Evolutionary conservation across 2,329 filamentous ascomycete genomes (phyloP).

Genomic region (Fusarium siculi): DNA sequence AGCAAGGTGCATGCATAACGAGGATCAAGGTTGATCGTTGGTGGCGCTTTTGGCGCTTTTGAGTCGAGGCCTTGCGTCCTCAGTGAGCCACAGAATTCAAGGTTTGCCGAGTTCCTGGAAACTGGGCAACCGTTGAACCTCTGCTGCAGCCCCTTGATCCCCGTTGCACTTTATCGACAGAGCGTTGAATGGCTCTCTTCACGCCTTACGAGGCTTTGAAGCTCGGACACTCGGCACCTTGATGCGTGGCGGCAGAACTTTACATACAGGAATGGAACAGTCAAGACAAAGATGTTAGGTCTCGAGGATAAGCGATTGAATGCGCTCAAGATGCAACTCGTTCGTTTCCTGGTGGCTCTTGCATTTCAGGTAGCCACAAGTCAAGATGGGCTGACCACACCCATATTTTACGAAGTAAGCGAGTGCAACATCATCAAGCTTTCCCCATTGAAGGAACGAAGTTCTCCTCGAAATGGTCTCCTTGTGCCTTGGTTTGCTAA

Average conservation of each 20-base stretch:
- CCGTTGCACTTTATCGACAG: background rate
- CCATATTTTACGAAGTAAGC: slow-evolving; percentile 5
- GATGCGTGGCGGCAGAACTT: slow-evolving; percentile 1
- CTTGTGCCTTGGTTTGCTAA: background rate
- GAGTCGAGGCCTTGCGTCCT: slow-evolving; percentile 16
- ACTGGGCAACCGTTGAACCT: slow-evolving; percentile 18
- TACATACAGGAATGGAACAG: slow-evolving; percentile 18
- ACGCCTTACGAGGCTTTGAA: slow-evolving; percentile 3
- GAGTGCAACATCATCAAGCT: slow-evolving; percentile 21
- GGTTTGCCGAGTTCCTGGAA: slow-evolving; percentile 25
- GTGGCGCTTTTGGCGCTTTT: slow-evolving; percentile 21
- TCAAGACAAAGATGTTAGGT: background rate
- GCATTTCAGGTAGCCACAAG: slow-evolving; percentile 35
- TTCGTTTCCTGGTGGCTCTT: background rate
- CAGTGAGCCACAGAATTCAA: slow-evolving; percentile 15
- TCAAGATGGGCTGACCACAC: slow-evolving; percentile 11
- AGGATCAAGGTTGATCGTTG: slow-evolving; percentile 24
- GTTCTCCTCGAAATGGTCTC: slow-evolving; percentile 6
- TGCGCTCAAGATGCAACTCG: background rate
- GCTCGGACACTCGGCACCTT: background rate
- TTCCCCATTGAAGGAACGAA: slow-evolving; percentile 7
- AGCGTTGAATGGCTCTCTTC: slow-evolving; percentile 2
- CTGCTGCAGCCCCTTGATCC: slow-evolving; percentile 9
- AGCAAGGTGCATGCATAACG: slow-evolving; percentile 12
- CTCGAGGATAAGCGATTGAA: background rate